Evolutionary conservation across 768 basidiomycete genomes (phyloP).

Genomic region (Strobilomyces echinocephalus): DNA sequence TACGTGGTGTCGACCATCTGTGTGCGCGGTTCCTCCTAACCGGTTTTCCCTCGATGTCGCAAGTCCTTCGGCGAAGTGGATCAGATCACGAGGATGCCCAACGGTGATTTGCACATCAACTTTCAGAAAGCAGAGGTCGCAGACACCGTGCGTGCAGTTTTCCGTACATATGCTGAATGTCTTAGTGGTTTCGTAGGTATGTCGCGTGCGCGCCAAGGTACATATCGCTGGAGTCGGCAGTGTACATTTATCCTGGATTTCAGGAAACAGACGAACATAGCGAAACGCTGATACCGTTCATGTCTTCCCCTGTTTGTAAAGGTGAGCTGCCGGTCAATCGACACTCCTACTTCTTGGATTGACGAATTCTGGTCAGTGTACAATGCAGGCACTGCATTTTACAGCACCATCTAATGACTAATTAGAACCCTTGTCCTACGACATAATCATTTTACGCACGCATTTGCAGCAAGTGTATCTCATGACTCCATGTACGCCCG

Average conservation of each 20-base stretch:
- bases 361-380: slow-evolving; percentile 21
- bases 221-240: slow-evolving; percentile 72
- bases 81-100: slow-evolving; percentile 67
- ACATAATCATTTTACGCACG: slow-evolving; percentile 26
- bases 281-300: not conserved
- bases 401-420: slow-evolving; percentile 22
- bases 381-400: slow-evolving; percentile 23
- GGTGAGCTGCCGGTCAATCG: slow-evolving; percentile 8
- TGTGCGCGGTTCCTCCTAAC: not conserved
- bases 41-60: slow-evolving; percentile 1
- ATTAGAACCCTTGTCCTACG: slow-evolving; percentile 22
- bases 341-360: not conserved
- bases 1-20: slow-evolving; percentile 26
- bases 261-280: slow-evolving; percentile 44
- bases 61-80: slow-evolving; percentile 75
- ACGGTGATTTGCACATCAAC: slow-evolving; percentile 73
- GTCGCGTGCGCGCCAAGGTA: slow-evolving; percentile 72
- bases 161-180: not conserved
- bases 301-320: slow-evolving; percentile 21
- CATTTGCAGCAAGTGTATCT: slow-evolving; percentile 27
- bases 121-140: slow-evolving; percentile 74
- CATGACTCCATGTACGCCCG: slow-evolving; percentile 24
- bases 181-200: slow-evolving; percentile 47
- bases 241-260: slow-evolving; percentile 71
- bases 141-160: slow-evolving; percentile 55